Evolutionary conservation across 179 eudicot genomes (phyloP).

Genomic region (Drosera spatulata): DNA sequence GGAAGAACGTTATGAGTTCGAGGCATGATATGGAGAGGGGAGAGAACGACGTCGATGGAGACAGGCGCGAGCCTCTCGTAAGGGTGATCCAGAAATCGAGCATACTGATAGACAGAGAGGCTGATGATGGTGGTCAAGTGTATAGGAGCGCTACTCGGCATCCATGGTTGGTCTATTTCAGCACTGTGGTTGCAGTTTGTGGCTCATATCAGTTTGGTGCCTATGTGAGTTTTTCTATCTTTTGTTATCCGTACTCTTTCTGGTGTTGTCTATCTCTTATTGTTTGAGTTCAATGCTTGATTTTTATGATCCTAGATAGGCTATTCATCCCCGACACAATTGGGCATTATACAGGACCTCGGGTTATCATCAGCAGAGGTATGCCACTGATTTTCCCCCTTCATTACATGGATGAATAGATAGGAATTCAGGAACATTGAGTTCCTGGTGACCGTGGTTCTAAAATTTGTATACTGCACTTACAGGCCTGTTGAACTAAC

Average conservation of each 20-base stretch:
- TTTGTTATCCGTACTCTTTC: too few species aligned
- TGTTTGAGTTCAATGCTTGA: too few species aligned
- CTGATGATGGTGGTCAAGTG: conserved; percentile 3
- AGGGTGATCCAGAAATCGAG: not conserved
- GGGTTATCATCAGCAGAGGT: conserved; percentile 37
- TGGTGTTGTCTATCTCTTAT: too few species aligned
- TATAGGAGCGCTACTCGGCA: conserved; percentile 11
- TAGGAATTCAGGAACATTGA: too few species aligned
- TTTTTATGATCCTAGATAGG: conserved; percentile 20
- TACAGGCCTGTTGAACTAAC: too few species aligned
- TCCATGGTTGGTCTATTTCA: conserved; percentile 35
- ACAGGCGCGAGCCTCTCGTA: conserved; percentile 16
- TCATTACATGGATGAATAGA: too few species aligned
- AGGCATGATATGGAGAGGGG: conserved; percentile 22
- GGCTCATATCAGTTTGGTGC: conserved; percentile 40
- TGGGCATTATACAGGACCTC: conserved; percentile 30
- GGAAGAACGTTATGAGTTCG: conserved; percentile 19
- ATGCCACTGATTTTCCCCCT: too few species aligned
- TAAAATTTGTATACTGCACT: not conserved
- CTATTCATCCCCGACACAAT: conserved; percentile 34
- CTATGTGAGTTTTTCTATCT: conserved; percentile 20
- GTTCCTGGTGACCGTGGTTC: too few species aligned
- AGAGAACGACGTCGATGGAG: conserved; percentile 17
- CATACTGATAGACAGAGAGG: not conserved
- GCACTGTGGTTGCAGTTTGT: conserved; percentile 32